A percentile compares a stretch with the other conserved stretches of the same genome.
These are phyloP conservation scores for Phytophthora capsici DNA, from an alignment of 352 stramenopile species.

Conservation along the genomic window DNA sequence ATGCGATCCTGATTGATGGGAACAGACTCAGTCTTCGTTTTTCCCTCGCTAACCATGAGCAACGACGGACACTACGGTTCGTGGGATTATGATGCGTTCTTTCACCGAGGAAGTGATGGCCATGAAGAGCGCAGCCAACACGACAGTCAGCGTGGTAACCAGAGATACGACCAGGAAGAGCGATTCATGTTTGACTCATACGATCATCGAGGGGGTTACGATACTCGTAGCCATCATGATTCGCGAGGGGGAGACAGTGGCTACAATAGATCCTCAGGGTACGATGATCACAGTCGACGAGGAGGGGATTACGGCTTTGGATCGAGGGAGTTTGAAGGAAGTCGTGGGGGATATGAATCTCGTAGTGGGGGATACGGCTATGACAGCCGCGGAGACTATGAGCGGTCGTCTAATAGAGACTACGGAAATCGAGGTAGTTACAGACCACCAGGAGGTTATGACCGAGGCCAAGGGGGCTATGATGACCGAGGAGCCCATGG, in stretches of 20 bases:
- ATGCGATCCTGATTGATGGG: no score
- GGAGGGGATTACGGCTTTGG: slow-evolving; percentile 15
- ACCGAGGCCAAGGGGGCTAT: slow-evolving; percentile 36
- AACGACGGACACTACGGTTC: slow-evolving; percentile 37
- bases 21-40: no score
- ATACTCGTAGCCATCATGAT: slow-evolving; percentile 12
- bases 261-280: slow-evolving; percentile 18
- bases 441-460: slow-evolving; percentile 16
- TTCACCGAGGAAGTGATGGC: slow-evolving; percentile 22
- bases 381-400: slow-evolving; percentile 7
- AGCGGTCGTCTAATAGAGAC: slow-evolving; percentile 1
- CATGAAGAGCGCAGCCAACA: neutral
- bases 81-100: slow-evolving; percentile 30
- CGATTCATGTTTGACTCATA: slow-evolving; percentile 24
- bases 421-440: slow-evolving; percentile 17
- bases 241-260: slow-evolving; percentile 31
- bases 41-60: slow-evolving; percentile 40
- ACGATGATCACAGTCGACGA: slow-evolving; percentile 36
- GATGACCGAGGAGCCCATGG: slow-evolving; percentile 9
- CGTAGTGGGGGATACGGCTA: slow-evolving; percentile 4
- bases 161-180: slow-evolving; percentile 24
- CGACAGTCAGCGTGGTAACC: slow-evolving; percentile 18
- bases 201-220: slow-evolving; percentile 29
- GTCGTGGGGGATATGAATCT: slow-evolving; percentile 26
- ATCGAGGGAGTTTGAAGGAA: slow-evolving; percentile 21